Conservation (phyloP, 768 basidiomycete genomes). For the Kwoniella sp. region DNA sequence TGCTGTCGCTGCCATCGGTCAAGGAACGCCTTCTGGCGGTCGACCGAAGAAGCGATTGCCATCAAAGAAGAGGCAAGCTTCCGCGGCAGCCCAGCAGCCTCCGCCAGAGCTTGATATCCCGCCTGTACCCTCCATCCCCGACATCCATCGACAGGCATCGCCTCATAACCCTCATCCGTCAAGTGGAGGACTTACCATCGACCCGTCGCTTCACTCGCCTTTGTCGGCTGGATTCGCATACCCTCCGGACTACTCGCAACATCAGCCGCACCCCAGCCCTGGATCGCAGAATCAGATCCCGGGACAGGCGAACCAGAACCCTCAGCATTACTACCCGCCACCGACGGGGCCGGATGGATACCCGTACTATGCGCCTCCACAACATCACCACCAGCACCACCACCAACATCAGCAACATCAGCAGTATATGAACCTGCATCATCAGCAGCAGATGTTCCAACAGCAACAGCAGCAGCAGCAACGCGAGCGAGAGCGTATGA, state of each 20-base stretch:
- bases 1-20: conserved; percentile 22
- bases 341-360: conserved; percentile 11
- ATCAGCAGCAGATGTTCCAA: conserved; percentile 26
- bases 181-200: conserved; percentile 7
- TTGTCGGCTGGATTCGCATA: conserved; percentile 28
- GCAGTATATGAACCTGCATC: conserved; percentile 18
- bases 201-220: conserved; percentile 28
- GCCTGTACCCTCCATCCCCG: conserved; percentile 45
- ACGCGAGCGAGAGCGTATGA: conserved; percentile 2
- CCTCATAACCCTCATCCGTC: conserved; percentile 16
- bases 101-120: conserved; percentile 23
- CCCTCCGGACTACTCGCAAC: conserved; percentile 27
- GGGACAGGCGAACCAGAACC: conserved; percentile 4
- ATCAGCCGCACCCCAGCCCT: conserved; percentile 10
- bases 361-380: conserved; percentile 19
- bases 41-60: conserved; percentile 42
- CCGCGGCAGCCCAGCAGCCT: conserved; percentile 2
- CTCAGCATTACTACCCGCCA: conserved; percentile 13
- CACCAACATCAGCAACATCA: conserved; percentile 10
- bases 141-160: conserved; percentile 37
- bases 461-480: conserved; percentile 16
- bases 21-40: conserved; percentile 27
- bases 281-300: background rate
- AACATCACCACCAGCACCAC: conserved; percentile 3
- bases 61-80: conserved; percentile 29